A percentile compares a stretch with the other conserved stretches of the same genome.
phyloP scores from a whole-genome alignment of 1,139 yeast genomes.

The Blastobotrys illinoisensis region DNA sequence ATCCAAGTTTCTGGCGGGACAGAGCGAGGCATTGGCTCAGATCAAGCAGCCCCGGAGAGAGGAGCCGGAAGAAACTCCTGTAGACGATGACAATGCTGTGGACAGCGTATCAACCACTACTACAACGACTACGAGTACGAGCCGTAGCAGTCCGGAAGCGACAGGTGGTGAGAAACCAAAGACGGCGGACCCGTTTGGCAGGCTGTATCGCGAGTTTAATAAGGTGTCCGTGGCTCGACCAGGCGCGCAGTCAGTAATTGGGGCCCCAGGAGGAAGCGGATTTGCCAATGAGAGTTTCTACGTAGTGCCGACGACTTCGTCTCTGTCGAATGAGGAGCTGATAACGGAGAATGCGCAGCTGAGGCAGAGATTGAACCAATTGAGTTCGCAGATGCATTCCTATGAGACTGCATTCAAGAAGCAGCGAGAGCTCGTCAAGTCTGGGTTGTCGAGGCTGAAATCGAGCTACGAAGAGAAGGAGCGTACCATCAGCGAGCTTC shows the following conservation, averaged over 20 bases:
- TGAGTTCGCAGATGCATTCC: constrained; percentile 26
- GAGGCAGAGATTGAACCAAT: constrained; percentile 22
- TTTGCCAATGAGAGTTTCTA: constrained; percentile 27
- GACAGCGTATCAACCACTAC: background rate
- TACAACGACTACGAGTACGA: background rate
- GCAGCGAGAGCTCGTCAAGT: constrained; percentile 30
- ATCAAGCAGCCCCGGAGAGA: background rate
- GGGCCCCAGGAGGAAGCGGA: background rate
- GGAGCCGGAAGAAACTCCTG: background rate
- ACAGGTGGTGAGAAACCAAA: background rate
- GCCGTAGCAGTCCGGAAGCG: constrained; percentile 1
- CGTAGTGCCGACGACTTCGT: constrained; percentile 25
- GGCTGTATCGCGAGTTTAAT: background rate
- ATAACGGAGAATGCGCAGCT: constrained; percentile 24
- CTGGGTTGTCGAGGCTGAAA: constrained; percentile 27
- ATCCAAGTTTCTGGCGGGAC: constrained; percentile 21
- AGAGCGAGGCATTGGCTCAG: constrained; percentile 3
- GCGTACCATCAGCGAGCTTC: constrained; percentile 28
- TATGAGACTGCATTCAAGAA: constrained; percentile 30
- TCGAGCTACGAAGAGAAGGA: constrained; percentile 26
- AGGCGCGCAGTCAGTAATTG: background rate
- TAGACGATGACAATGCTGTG: background rate
- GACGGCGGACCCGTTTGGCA: background rate
- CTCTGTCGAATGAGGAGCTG: constrained; percentile 20
- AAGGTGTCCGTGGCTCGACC: background rate